Evolutionary conservation across 2,329 filamentous ascomycete genomes (phyloP).

Genomic region (Beauveria varroae): DNA sequence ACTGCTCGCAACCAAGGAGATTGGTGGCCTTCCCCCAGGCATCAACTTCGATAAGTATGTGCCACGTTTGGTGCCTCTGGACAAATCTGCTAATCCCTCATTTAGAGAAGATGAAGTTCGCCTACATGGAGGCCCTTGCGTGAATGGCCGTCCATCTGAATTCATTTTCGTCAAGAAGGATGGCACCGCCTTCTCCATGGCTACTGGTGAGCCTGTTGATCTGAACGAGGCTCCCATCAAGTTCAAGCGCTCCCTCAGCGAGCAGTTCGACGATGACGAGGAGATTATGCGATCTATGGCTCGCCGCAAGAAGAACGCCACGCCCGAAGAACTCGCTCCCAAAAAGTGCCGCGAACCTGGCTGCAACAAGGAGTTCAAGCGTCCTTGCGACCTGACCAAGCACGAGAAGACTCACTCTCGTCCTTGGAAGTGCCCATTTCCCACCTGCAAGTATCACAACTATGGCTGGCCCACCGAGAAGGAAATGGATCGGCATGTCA

Average conservation of each 20-base stretch:
- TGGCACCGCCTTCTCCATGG: constrained; percentile 71
- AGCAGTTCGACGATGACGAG: constrained; percentile 70
- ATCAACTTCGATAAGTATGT: constrained; percentile 54
- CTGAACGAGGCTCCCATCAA: constrained; percentile 42
- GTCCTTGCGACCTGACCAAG: constrained; percentile 95
- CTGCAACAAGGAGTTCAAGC: constrained; percentile 89
- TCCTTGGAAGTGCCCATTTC: constrained; percentile 83
- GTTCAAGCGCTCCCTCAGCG: constrained; percentile 59
- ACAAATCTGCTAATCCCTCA: constrained; percentile 22
- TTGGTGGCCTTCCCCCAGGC: constrained; percentile 49
- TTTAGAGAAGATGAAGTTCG: constrained; percentile 58
- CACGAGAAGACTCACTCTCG: constrained; percentile 97
- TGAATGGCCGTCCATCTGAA: constrained; percentile 77
- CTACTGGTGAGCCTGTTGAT: constrained; percentile 59
- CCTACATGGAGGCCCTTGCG: constrained; percentile 71
- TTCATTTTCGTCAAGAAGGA: constrained; percentile 76
- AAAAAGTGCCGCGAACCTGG: constrained; percentile 67
- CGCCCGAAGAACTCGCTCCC: constrained; percentile 72
- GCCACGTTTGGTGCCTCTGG: constrained; percentile 23
- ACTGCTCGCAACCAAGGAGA: constrained; percentile 69
- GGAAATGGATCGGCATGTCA: constrained; percentile 90
- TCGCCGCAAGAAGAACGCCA: constrained; percentile 86
- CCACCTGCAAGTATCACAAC: constrained; percentile 81
- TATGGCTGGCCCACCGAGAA: constrained; percentile 97
- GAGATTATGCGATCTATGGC: constrained; percentile 89